Evolutionary conservation across 2,329 filamentous ascomycete species (phyloP).

Genomic region (Arthroderma uncinatum): DNA sequence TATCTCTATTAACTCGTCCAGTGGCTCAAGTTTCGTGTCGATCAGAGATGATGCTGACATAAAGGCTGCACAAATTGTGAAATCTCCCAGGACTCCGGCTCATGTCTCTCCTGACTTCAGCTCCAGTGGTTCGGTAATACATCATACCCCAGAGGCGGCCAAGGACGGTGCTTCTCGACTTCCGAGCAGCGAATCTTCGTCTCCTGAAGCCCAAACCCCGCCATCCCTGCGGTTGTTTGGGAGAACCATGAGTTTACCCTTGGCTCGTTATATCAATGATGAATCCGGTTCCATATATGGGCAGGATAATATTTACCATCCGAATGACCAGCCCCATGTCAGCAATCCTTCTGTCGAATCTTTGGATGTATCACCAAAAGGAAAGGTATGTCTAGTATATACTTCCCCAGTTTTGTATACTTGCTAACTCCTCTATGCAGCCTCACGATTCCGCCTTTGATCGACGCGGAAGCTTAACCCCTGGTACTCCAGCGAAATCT

Average conservation of each 20-base stretch:
- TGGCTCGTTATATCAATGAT: conserved; percentile 33
- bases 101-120: conserved; percentile 16
- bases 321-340: conserved; percentile 9
- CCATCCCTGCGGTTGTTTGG: conserved; percentile 12
- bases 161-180: not conserved
- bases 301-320: conserved; percentile 13
- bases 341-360: conserved; percentile 20
- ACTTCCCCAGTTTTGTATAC: not conserved
- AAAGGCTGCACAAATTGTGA: conserved; percentile 17
- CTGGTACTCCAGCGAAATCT: not conserved
- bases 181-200: not conserved
- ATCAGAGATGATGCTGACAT: not conserved
- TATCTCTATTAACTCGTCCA: not conserved
- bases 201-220: not conserved
- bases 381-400: conserved; percentile 10
- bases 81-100: conserved; percentile 19
- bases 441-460: conserved; percentile 7
- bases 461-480: conserved; percentile 4
- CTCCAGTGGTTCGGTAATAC: conserved; percentile 22
- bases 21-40: not conserved
- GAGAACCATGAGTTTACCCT: conserved; percentile 27
- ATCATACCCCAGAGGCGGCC: not conserved
- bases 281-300: conserved; percentile 23
- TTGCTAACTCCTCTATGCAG: not conserved
- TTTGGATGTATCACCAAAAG: conserved; percentile 19